Percentiles rank a stretch among this genome's conserved stretches.
phyloP scores from a whole-genome alignment of 345 rosid genomes.

The Erysimum cheiranthoides region DNA sequence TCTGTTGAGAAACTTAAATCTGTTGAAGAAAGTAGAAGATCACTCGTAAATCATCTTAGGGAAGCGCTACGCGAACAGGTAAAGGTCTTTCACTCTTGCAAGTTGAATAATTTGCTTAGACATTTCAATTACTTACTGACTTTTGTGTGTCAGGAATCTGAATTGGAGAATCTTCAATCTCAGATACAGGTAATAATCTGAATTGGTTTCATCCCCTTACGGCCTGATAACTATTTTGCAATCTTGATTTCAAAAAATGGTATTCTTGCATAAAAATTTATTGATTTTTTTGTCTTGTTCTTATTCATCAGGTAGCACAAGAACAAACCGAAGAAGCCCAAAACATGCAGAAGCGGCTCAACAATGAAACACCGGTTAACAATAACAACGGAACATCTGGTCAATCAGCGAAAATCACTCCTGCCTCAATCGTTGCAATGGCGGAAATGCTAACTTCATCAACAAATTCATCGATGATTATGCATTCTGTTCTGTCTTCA shows the following conservation, averaged over 20 bases:
- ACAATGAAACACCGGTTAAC: constrained; percentile 34
- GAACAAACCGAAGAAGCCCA: constrained; percentile 70
- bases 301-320: constrained; percentile 64
- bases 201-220: background rate
- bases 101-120: background rate
- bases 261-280: background rate
- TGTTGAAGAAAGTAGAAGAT: constrained; percentile 64
- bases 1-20: constrained; percentile 80
- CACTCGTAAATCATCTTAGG: constrained; percentile 70
- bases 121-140: background rate
- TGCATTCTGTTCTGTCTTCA: constrained; percentile 87
- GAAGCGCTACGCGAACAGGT: constrained; percentile 88
- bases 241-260: background rate
- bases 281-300: background rate
- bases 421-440: constrained; percentile 92
- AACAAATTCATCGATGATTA: constrained; percentile 76
- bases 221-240: background rate
- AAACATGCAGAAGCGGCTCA: constrained; percentile 65
- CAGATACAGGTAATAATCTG: constrained; percentile 70
- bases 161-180: constrained; percentile 74
- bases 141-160: constrained; percentile 66
- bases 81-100: background rate
- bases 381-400: constrained; percentile 50
- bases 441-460: constrained; percentile 71
- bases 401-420: constrained; percentile 60